Conservation (phyloP, 176 grass and related monocot species). For the Hordeum marinum region DNA sequence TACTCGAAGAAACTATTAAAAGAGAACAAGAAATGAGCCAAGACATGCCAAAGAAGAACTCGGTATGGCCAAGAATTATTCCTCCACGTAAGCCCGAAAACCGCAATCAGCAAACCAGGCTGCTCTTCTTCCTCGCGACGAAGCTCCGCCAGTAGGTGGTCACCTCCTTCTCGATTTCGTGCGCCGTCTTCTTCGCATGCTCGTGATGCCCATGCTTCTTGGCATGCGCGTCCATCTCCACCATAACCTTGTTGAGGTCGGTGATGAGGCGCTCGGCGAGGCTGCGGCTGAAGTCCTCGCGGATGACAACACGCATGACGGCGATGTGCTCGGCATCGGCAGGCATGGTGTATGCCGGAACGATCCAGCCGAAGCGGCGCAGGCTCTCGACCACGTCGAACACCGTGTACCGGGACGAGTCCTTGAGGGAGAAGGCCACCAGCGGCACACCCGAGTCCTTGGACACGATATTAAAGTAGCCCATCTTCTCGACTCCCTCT, state of each 20-base stretch:
- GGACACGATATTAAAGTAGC: constrained; percentile 63
- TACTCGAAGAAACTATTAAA: neutral
- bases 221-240: constrained; percentile 62
- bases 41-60: neutral
- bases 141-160: constrained; percentile 50
- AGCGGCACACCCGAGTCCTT: constrained; percentile 70
- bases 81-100: neutral
- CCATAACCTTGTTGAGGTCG: constrained; percentile 49
- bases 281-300: constrained; percentile 74
- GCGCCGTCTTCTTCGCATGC: constrained; percentile 37
- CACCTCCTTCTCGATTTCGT: constrained; percentile 59
- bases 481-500: constrained; percentile 58
- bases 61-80: constrained; percentile 2
- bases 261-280: constrained; percentile 64
- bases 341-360: constrained; percentile 81
- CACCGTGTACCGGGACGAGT: constrained; percentile 50
- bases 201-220: neutral
- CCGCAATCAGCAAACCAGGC: constrained; percentile 40
- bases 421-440: constrained; percentile 68
- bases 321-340: constrained; percentile 58
- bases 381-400: constrained; percentile 71
- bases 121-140: constrained; percentile 66
- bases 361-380: constrained; percentile 78
- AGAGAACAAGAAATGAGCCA: neutral
- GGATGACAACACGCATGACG: constrained; percentile 68